These are phyloP conservation scores for Suillus occidentalis DNA, from an alignment of 768 basidiomycete species.

Conservation along the genomic window DNA sequence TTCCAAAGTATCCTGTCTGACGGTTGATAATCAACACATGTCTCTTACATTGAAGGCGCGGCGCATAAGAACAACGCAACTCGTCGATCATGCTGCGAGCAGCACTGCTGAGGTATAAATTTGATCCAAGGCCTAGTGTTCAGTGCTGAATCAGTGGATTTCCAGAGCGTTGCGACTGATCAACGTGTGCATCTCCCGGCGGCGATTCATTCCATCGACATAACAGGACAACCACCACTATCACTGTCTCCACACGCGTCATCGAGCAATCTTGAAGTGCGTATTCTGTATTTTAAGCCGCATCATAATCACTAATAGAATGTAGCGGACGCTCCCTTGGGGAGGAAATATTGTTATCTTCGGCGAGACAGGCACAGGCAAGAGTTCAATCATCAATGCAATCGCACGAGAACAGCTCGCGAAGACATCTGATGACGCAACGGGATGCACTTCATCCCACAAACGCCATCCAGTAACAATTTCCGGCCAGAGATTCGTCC, in stretches of 20 bases:
- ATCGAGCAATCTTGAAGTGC: not conserved
- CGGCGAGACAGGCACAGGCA: constrained; percentile 40
- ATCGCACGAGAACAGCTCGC: constrained; percentile 28
- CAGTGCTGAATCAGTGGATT: not conserved
- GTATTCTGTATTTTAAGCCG: too few species aligned
- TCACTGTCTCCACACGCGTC: not conserved
- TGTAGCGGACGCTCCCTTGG: not conserved
- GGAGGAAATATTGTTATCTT: constrained; percentile 39
- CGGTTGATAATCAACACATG: not conserved
- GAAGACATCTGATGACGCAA: constrained; percentile 27
- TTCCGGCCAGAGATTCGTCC: constrained; percentile 15
- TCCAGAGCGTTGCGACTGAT: not conserved
- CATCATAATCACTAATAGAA: not conserved
- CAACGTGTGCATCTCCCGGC: not conserved
- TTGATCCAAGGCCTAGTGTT: not conserved
- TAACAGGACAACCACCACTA: too few species aligned
- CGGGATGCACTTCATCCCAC: constrained; percentile 36
- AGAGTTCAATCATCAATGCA: constrained; percentile 44
- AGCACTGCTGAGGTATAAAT: not conserved
- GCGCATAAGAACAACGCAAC: too few species aligned
- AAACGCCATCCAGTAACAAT: constrained; percentile 24
- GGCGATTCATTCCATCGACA: too few species aligned
- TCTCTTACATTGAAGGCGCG: not conserved
- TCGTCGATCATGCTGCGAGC: not conserved
- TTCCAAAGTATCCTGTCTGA: not conserved